Evolutionary conservation across 306 rosid species (phyloP).

Genomic region (Aeschynomene evenia): DNA sequence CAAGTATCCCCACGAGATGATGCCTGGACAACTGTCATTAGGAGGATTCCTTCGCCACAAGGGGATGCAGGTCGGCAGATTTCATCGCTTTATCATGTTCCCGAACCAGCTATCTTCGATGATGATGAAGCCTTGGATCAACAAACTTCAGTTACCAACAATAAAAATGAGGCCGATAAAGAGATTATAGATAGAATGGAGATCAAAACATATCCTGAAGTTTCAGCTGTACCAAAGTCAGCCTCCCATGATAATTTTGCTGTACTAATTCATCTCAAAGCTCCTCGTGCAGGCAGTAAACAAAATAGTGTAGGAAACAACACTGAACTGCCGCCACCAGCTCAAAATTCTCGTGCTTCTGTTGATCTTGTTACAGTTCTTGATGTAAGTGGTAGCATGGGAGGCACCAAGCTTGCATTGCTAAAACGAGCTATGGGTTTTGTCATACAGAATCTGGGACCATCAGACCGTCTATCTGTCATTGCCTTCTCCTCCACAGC

Average conservation of each 20-base stretch:
- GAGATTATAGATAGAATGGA: conserved; percentile 43
- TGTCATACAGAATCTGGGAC: conserved; percentile 91
- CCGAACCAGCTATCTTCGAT: conserved; percentile 69
- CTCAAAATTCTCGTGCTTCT: conserved; percentile 63
- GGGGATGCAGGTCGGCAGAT: conserved; percentile 45
- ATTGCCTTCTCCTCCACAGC: conserved; percentile 95
- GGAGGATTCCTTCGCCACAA: conserved; percentile 58
- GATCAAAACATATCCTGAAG: conserved; percentile 75
- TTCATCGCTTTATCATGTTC: conserved; percentile 48
- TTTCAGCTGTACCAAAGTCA: conserved; percentile 71
- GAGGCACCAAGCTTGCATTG: conserved; percentile 91
- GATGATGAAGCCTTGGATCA: conserved; percentile 82
- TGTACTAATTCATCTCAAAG: conserved; percentile 79
- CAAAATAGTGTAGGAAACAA: conserved; percentile 27
- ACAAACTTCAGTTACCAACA: conserved; percentile 40
- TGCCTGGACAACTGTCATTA: conserved; percentile 53
- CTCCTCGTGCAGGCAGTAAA: conserved; percentile 55
- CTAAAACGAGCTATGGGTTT: conserved; percentile 97
- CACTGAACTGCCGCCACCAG: conserved; percentile 23
- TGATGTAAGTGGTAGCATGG: conserved; percentile 98
- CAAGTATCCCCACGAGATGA: conserved; percentile 50
- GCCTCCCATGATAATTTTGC: conserved; percentile 62
- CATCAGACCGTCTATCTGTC: conserved; percentile 84
- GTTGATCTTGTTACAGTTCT: conserved; percentile 93
- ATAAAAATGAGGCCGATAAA: conserved; percentile 38